These are phyloP conservation scores for Rhododendron vialii DNA, from an alignment of 148 eudicot species.

Conservation along the genomic window DNA sequence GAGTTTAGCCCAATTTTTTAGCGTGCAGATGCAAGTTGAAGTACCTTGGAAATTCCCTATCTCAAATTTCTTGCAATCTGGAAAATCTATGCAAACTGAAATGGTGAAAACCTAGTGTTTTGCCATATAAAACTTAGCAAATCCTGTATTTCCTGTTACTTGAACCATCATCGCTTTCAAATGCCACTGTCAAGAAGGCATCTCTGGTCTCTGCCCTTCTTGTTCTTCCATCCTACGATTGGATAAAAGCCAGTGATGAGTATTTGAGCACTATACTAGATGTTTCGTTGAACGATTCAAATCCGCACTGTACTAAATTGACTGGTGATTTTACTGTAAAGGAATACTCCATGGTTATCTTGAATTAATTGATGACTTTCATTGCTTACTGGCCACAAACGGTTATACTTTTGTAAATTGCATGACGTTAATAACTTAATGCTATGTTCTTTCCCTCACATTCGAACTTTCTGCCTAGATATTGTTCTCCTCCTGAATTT, in stretches of 20 bases:
- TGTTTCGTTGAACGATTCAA: too few species aligned
- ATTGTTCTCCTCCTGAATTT: neutral
- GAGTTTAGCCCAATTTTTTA: neutral
- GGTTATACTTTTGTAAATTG: neutral
- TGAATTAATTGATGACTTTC: too few species aligned
- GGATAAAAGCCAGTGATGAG: neutral
- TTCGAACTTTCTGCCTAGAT: neutral
- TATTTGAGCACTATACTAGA: neutral
- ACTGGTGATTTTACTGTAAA: too few species aligned
- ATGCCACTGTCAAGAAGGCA: neutral
- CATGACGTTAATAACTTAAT: neutral
- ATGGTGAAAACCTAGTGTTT: neutral
- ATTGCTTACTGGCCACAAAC: too few species aligned
- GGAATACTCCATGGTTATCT: too few species aligned
- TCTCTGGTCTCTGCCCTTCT: neutral
- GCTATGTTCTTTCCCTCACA: neutral
- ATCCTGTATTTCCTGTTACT: neutral
- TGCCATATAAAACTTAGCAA: neutral
- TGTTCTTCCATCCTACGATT: neutral
- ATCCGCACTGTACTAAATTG: too few species aligned
- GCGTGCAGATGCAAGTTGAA: neutral
- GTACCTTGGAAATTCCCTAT: neutral
- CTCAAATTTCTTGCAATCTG: neutral
- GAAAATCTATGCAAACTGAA: neutral
- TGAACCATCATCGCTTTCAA: neutral